Conservation (phyloP, 768 basidiomycete genomes). For the Suillus subalutaceus region DNA sequence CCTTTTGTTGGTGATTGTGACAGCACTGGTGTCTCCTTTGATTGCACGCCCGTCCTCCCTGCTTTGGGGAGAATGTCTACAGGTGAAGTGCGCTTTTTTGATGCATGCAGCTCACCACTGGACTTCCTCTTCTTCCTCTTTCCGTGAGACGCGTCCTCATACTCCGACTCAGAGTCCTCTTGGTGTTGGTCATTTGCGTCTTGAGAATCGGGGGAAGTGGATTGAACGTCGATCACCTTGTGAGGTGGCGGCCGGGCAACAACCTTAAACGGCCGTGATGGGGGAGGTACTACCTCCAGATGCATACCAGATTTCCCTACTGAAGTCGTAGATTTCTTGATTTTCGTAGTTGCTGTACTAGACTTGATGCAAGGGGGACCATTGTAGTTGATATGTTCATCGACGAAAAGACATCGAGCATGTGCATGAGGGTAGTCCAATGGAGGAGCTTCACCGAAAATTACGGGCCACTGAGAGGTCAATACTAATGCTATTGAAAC, state of each 20-base stretch:
- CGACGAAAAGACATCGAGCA: too few species aligned
- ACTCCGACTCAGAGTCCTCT: not conserved
- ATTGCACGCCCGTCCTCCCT: not conserved
- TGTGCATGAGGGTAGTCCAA: too few species aligned
- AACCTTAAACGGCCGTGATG: not conserved
- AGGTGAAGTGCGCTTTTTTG: not conserved
- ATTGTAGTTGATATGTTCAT: too few species aligned
- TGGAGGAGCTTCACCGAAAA: too few species aligned
- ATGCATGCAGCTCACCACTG: not conserved
- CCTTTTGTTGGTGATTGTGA: not conserved
- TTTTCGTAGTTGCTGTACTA: too few species aligned
- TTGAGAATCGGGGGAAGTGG: not conserved
- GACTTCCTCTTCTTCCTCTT: not conserved
- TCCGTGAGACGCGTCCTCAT: not conserved
- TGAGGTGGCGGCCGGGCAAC: not conserved
- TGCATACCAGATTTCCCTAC: too few species aligned
- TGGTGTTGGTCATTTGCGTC: not conserved
- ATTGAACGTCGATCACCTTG: not conserved
- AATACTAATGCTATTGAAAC: too few species aligned
- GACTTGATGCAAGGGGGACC: too few species aligned
- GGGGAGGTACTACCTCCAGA: not conserved
- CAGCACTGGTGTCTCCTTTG: not conserved
- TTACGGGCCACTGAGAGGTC: too few species aligned
- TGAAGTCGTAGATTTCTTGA: too few species aligned
- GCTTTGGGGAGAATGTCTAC: not conserved